phyloP scores from a whole-genome alignment of 257 asterid species.

The Solanum acaule region DNA sequence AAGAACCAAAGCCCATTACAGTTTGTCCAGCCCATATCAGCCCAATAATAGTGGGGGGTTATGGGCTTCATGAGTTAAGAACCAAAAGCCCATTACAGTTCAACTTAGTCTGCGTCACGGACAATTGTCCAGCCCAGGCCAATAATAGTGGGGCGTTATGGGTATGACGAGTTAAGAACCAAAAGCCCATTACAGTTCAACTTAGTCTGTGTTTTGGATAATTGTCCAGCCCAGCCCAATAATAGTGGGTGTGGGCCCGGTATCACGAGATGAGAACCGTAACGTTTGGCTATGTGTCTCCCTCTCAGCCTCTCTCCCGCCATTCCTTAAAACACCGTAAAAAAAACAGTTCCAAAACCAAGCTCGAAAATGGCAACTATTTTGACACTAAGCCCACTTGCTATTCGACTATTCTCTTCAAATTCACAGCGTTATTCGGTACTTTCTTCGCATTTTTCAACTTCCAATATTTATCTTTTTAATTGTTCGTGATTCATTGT shows the following conservation, averaged over 20 bases:
- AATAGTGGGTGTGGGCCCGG: neutral
- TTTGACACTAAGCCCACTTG: neutral
- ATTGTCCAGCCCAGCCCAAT: neutral
- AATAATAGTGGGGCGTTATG: neutral
- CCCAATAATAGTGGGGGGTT: neutral
- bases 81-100: neutral
- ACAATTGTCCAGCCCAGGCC: neutral
- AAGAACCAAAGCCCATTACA: no score
- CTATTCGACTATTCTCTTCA: conserved; percentile 17
- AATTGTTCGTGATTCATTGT: neutral
- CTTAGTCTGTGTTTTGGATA: neutral
- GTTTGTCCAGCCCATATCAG: neutral
- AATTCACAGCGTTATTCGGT: conserved; percentile 28
- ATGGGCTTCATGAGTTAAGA: neutral
- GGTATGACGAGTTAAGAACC: neutral
- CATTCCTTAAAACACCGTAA: neutral
- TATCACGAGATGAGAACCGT: neutral
- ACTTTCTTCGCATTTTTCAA: neutral
- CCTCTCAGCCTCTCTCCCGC: conserved; percentile 12
- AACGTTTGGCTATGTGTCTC: neutral
- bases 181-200: neutral
- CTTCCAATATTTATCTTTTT: neutral
- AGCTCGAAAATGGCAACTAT: conserved; percentile 17
- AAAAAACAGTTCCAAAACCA: neutral
- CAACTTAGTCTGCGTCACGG: neutral